Base-by-base conservation (phyloP, 1,284 basidiomycete genomes). In the Marasmius sp. region DNA sequence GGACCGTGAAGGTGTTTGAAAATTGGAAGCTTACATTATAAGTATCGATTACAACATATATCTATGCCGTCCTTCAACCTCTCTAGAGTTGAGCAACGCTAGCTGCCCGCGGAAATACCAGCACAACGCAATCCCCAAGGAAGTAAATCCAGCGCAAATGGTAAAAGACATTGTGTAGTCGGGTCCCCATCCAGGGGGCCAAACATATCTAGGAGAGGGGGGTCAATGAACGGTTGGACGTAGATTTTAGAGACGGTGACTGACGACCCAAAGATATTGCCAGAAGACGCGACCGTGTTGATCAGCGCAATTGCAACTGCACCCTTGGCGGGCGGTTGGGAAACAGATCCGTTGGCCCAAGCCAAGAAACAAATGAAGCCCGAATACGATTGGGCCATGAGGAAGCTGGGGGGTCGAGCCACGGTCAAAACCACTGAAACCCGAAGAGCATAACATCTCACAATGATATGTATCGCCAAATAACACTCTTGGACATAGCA, bases 301-400 rank as follows among this genome's bases (percentile, higher is more conserved):
- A 91, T 85, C 61, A 90, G 75, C 0, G 90, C 92, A 54, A 93
- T 77, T 5, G 86, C 87, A 18, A 91, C 88, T n/a, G 90, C 90
- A 36, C 90, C 85, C 75, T 92, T 93, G 14, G 85, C 83, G 6
- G 89, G 82, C 43, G 89, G 85, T 36, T 82, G 80, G 20, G 88
- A 79, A 62, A 93, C 81, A 4, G 86, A 84, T 66, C 86, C 87
- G 67, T 85, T 87, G 43, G 86, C 79, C 92, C 91, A 94, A 0
- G 90, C 82, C 62, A 86, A 80, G 67, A 89, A 85, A 59, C 82
- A 81, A 60, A 92, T 85, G 73, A 88, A 89, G 0, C 83, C 89
- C 1, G 87, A 81, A 66, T 90, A 92, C 0, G 87, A 86, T 47
- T 55, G 41, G 7, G 20, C 51, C 22, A 60, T 57, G 36, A 53